Base-by-base conservation (phyloP, 768 basidiomycete species). In the Trametes villosa region DNA sequence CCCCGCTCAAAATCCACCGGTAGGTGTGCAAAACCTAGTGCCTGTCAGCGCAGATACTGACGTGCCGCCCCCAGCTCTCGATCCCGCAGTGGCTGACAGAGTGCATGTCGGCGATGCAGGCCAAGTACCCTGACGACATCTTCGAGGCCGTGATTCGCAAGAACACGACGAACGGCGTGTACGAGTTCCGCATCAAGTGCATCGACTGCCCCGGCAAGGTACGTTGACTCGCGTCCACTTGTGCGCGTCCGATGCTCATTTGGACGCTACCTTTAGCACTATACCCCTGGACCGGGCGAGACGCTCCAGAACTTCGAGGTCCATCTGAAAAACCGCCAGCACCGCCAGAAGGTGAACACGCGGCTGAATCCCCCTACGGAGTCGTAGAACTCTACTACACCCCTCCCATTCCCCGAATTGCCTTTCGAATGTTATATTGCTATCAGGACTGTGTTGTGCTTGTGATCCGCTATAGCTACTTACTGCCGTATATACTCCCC, bases 191-290 rank as follows among this genome's bases (percentile, higher is more conserved):
- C 18, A 83, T 96, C 70, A 94, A 90, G 73, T 97, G 94, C 72
- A 70, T 86, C 65, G 94, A 97, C 72, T 96, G 94, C 74, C 94
- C 94, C 65, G 94, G 94, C 69, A 96, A 95, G 83, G 94, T 93
- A 61, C 27, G 80, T 70, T n/a, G n/a, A n/a, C n/a, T n/a, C n/a
- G n/a, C n/a, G n/a, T n/a, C n/a, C n/a, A n/a, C n/a, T n/a, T n/a
- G n/a, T n/a, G n/a, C n/a, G n/a, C n/a, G n/a, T n/a, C n/a, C n/a
- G n/a, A n/a, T n/a, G 17, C n/a, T 51, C 42, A 63, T 18, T 65
- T 56, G 62, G 67, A 30, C n/a, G 38, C 36, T 33, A 62, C 62
- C 53, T 15, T 36, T 49, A 95, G 88, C 74, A 97, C 58, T 98
- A 97, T 79, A 92, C 90, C 67, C 87, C 94, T 45, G 96, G 96